Conservation (phyloP, 768 basidiomycete species). For the Boletus subparvulus region DNA sequence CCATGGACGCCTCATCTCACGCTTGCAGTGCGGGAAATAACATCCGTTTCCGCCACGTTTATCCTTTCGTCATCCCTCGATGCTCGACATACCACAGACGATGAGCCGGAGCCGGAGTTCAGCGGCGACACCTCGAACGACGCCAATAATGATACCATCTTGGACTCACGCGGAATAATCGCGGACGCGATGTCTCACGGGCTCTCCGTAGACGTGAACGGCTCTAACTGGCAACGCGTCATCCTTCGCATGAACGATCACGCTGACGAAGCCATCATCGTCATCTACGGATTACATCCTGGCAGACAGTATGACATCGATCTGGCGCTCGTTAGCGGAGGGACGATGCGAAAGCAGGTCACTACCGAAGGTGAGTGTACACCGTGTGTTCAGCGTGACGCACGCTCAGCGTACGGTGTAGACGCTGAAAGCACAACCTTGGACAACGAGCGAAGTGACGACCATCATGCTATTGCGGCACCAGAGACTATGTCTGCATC, state of each 20-base stretch:
- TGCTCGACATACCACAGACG: slow-evolving; percentile 15
- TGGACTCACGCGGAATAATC: slow-evolving; percentile 45
- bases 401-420: slow-evolving; percentile 6
- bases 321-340: slow-evolving; percentile 67
- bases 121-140: slow-evolving; percentile 36
- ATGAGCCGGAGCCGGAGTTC: slow-evolving; percentile 30
- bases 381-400: slow-evolving; percentile 6
- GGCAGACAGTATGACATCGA: slow-evolving; percentile 91
- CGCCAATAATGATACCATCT: slow-evolving; percentile 32
- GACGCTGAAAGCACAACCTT: slow-evolving; percentile 22
- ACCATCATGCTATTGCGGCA: slow-evolving; percentile 3
- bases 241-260: slow-evolving; percentile 78
- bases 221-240: slow-evolving; percentile 74
- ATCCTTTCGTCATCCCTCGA: slow-evolving; percentile 58
- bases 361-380: slow-evolving; percentile 57
- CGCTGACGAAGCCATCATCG: slow-evolving; percentile 85
- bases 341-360: slow-evolving; percentile 62
- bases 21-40: slow-evolving; percentile 73
- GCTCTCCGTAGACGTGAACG: slow-evolving; percentile 78
- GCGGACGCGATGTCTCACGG: slow-evolving; percentile 71
- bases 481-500: slow-evolving; percentile 25
- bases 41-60: slow-evolving; percentile 79
- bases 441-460: slow-evolving; percentile 26
- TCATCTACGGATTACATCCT: slow-evolving; percentile 86
- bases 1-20: slow-evolving; percentile 76